Percentiles rank a stretch among this genome's conserved stretches.
These are phyloP conservation scores for Lactifluus echinatus DNA, from an alignment of 768 basidiomycete species.

Conservation along the genomic window DNA sequence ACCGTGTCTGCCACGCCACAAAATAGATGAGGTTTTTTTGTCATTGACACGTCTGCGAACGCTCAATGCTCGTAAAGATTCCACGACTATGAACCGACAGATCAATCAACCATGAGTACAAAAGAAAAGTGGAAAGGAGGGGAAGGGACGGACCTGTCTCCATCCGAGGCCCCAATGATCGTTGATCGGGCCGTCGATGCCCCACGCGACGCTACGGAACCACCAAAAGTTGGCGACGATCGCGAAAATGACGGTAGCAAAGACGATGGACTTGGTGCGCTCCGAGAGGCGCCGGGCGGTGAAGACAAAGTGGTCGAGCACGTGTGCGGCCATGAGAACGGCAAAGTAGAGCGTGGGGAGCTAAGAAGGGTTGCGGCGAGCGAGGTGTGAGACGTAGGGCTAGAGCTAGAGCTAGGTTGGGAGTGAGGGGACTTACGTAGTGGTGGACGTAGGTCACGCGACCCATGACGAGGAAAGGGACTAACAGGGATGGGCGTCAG, in stretches of 20 bases:
- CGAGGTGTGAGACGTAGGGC: background rate
- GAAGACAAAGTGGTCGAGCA: slow-evolving; percentile 92
- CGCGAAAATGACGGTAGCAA: slow-evolving; percentile 47
- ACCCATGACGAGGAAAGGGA: slow-evolving; percentile 97
- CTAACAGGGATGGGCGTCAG: slow-evolving; percentile 35
- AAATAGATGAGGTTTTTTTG: too few species aligned
- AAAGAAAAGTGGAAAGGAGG: background rate
- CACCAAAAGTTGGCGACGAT: slow-evolving; percentile 88
- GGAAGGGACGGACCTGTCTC: slow-evolving; percentile 44
- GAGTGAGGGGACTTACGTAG: slow-evolving; percentile 54
- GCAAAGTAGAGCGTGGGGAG: slow-evolving; percentile 96
- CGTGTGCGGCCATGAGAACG: slow-evolving; percentile 82
- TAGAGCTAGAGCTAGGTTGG: background rate
- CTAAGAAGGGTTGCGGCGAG: slow-evolving; percentile 34
- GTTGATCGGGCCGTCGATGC: slow-evolving; percentile 80
- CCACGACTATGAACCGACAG: slow-evolving; percentile 27
- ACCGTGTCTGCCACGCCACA: too few species aligned
- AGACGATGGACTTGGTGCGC: slow-evolving; percentile 62
- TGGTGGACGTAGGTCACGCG: slow-evolving; percentile 95
- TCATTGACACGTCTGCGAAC: background rate
- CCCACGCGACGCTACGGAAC: slow-evolving; percentile 86
- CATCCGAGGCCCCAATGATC: slow-evolving; percentile 74
- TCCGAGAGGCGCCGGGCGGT: slow-evolving; percentile 53
- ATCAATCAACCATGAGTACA: background rate
- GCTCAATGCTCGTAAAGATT: slow-evolving; percentile 24